Evolutionary conservation across 352 stramenopile genomes (phyloP), one percentile per base, ranked within the genome.

Genomic region (Phytophthora hybrid): DNA sequence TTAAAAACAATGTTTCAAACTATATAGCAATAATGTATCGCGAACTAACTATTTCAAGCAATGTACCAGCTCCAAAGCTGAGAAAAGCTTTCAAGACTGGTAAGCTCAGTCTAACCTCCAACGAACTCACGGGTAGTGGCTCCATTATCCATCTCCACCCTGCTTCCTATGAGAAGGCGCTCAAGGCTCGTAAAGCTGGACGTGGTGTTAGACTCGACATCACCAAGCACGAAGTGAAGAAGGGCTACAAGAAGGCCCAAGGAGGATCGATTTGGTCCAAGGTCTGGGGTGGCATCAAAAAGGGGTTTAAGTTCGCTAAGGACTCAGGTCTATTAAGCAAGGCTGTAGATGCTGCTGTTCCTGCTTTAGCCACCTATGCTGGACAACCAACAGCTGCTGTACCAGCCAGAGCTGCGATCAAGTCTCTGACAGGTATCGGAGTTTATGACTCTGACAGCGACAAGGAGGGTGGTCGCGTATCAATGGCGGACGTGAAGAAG

Each of bases 401-500:
- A 4, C 57, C 39, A 8, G 57, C 39, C 8, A 37, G 19, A 29
- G 57, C 58, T 3, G 58, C 58, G 2, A 46, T 64, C 55, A 5
- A 26, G 23, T 26, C 23, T 26, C 23, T 26, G 23, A 26, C 23
- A 26, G 23, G 23, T 26, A 26, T 26, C 23, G 23, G 1, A 26
- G 23, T 26, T 26, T 26, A 26, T 26, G 23, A 26, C 23, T 26
- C 23, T 26, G 23, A 26, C 23, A 26, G 23, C 23, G 23, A 61
- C 47, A 51, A 58, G 6, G 59, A 59, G 21, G 46, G 44, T 2
- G 63, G 41, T 29, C 53, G 61, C 31, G 5, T 68, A 2, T 16
- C 49, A 5, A 23, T 59, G 11, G 18, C 47, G 18, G 61, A 60
- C 54, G 63, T 63, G 10, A 63, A 69, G 39, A 69, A 58, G 4